A percentile compares a stretch with the other conserved stretches of the same genome.
Conservation (phyloP, 495 filamentous ascomycete genomes). For the Extremus antarcticus region DNA sequence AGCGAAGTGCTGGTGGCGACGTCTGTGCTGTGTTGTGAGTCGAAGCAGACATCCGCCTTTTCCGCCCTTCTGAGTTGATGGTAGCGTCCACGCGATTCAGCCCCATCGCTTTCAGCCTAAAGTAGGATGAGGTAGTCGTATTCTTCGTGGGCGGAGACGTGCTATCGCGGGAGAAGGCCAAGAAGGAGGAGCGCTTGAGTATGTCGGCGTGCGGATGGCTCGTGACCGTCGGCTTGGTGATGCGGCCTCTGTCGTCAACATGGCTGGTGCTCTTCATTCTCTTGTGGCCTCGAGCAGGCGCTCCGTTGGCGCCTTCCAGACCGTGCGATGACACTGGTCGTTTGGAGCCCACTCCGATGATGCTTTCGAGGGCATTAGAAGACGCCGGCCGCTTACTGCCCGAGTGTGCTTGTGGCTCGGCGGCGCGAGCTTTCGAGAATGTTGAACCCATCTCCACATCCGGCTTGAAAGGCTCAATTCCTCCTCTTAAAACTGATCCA, state of each 20-base stretch:
- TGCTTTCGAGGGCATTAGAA: background rate
- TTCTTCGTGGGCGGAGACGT: slow-evolving; percentile 8
- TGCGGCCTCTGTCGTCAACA: slow-evolving; percentile 12
- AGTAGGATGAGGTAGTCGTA: slow-evolving; percentile 35
- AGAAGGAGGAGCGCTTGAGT: slow-evolving; percentile 12
- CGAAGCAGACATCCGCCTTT: background rate
- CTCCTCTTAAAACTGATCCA: background rate
- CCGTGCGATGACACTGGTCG: slow-evolving; percentile 12
- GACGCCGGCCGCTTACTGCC: slow-evolving; percentile 11
- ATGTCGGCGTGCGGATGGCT: slow-evolving; percentile 5
- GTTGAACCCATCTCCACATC: background rate
- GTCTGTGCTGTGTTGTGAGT: slow-evolving; percentile 3
- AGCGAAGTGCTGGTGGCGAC: background rate
- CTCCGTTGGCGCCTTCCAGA: background rate
- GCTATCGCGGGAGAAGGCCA: slow-evolving; percentile 3
- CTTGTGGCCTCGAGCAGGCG: slow-evolving; percentile 2
- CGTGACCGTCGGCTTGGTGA: slow-evolving; percentile 4
- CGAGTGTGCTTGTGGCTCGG: background rate
- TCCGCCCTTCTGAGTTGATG: background rate
- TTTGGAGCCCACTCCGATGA: too few relatives aligned
- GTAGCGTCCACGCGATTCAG: slow-evolving; percentile 21
- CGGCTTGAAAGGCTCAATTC: background rate
- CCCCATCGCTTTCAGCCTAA: slow-evolving; percentile 36
- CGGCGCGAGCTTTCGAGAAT: background rate
- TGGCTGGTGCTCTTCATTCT: slow-evolving; percentile 15